A percentile compares a stretch with the other conserved stretches of the same genome.
These are phyloP conservation scores for Sporisorium exsertum DNA, from an alignment of 1,284 basidiomycete species.

Conservation along the genomic window DNA sequence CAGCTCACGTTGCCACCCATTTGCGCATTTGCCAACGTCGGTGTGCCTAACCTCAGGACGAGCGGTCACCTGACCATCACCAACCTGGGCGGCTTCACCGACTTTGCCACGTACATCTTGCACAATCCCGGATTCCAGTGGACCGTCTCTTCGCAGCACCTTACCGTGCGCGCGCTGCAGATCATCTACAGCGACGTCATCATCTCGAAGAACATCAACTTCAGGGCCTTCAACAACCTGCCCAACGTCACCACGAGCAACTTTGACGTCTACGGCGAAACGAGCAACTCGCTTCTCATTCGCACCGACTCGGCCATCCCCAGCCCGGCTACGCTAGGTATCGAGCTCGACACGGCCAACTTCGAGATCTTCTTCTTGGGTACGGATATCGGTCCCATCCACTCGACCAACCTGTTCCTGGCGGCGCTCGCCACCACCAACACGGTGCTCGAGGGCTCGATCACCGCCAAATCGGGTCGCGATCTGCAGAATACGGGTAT, in stretches of 20 bases:
- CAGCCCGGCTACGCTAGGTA: constrained; percentile 78
- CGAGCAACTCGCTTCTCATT: constrained; percentile 78
- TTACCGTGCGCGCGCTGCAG: constrained; percentile 77
- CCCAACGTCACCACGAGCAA: constrained; percentile 76
- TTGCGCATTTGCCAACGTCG: constrained; percentile 78
- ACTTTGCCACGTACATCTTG: constrained; percentile 77
- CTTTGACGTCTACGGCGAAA: constrained; percentile 74
- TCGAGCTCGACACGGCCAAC: constrained; percentile 78
- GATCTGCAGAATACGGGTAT: constrained; percentile 75
- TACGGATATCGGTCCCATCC: constrained; percentile 71
- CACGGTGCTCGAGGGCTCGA: constrained; percentile 76
- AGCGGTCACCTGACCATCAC: constrained; percentile 68
- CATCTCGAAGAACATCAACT: constrained; percentile 76
- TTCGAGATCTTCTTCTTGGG: constrained; percentile 74
- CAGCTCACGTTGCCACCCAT: constrained; percentile 77
- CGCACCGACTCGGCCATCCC: constrained; percentile 78
- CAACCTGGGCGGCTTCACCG: constrained; percentile 73
- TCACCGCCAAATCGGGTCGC: constrained; percentile 73
- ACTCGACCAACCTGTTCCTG: constrained; percentile 73
- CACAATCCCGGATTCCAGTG: constrained; percentile 79
- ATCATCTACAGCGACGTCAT: constrained; percentile 78
- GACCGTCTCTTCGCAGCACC: constrained; percentile 77
- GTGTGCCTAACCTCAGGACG: constrained; percentile 77
- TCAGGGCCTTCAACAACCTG: constrained; percentile 80
- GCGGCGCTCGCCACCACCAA: constrained; percentile 73